Base-by-base conservation (phyloP, 208 protist species). In the Phytomonas sp. region DNA sequence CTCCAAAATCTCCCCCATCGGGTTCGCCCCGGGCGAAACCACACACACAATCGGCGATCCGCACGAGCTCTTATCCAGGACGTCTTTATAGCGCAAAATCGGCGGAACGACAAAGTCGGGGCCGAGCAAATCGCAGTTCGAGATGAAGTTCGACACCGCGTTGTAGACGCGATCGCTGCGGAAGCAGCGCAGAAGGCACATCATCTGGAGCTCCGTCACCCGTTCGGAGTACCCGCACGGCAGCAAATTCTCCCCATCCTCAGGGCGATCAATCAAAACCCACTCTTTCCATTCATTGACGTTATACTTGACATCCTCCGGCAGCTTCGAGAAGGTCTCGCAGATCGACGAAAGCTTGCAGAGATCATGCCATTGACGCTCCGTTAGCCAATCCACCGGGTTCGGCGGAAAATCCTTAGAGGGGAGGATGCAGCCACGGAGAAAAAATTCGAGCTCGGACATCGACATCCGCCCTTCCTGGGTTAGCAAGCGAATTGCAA, bases 41-140 rank as follows among this genome's bases (percentile, higher is more conserved):
- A 99, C 95, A 78, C 98, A 99, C 8, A 99, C 95, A 67, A 99
- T 96, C 29, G 98, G 98, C 11, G 95, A 94, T 34, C 83, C 82
- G 29, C 86, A 72, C 5, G 93, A 94, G 72, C 89, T 97, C 83
- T 98, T 94, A 59, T 94, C 84, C 42, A 97, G 96, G 52, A 99
- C 94, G 70, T 97, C 91, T 79, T 98, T 94, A 86, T 98, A 99
- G 67, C 88, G 78, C 68, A 99, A 77, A 36, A 99, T 98, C 30
- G 98, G 98, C 62, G 98, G 97, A 71, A 98, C 93, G 45, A 98
- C 97, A 60, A 97, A 98, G 30, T 81, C 73, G 67, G 97, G 91
- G 36, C 97, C 97, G 56, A 99, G 87, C 30, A 95, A 71, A 68
- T 94, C 87, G 74, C 88, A 94, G 29, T 83, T 70, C 29, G 89